Conservation (phyloP, 2,329 filamentous ascomycete species). For the Lasiodiplodia theobromae region DNA sequence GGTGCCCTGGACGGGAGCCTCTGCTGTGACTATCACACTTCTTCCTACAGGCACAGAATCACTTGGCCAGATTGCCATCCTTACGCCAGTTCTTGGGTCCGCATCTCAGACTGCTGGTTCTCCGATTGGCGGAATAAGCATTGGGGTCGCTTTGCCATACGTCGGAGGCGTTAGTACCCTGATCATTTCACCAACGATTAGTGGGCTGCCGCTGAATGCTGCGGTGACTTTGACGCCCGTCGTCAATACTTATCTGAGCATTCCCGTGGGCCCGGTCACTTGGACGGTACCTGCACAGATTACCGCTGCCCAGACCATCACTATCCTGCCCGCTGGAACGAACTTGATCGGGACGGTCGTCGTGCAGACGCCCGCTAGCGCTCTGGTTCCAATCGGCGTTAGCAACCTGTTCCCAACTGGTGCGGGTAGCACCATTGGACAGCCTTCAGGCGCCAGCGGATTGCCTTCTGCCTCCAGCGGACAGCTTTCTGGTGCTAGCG, state of each 20-base stretch:
- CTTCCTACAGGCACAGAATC: neutral
- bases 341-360: neutral
- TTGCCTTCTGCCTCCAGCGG: neutral
- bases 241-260: neutral
- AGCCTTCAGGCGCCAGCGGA: too few species aligned
- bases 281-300: neutral
- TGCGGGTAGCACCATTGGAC: neutral
- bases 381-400: too few species aligned
- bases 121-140: too few species aligned
- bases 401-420: too few species aligned
- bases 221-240: neutral
- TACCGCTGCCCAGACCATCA: neutral
- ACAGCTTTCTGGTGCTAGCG: too few species aligned
- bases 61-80: neutral
- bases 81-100: neutral
- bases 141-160: too few species aligned
- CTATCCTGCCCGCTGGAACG: neutral
- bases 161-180: too few species aligned
- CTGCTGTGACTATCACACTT: neutral
- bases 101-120: neutral
- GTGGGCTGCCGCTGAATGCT: neutral
- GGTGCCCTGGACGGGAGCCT: neutral
- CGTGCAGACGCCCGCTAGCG: neutral
- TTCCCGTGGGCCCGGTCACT: constrained; percentile 4
- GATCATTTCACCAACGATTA: neutral